These are phyloP conservation scores for Harringtonia lauricola DNA, from an alignment of 2,329 filamentous ascomycete species.

Conservation along the genomic window DNA sequence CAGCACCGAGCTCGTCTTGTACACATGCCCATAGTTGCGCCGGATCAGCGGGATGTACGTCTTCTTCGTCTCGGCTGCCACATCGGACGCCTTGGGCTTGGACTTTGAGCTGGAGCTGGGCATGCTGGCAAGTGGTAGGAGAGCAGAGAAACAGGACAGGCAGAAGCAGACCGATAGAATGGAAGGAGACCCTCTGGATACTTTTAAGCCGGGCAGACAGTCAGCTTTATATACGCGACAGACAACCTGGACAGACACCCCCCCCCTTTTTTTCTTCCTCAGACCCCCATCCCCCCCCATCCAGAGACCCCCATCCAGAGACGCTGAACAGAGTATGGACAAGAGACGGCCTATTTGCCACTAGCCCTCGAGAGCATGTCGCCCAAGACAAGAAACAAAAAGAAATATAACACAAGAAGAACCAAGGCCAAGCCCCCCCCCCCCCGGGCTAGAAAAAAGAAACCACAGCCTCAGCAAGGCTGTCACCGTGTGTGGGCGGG, in stretches of 20 bases:
- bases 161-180: background rate
- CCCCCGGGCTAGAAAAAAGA: background rate
- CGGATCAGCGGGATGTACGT: constrained; percentile 56
- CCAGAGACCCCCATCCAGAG: too few relatives aligned
- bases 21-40: constrained; percentile 41
- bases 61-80: constrained; percentile 63
- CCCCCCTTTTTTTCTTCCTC: too few relatives aligned
- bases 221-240: too few relatives aligned
- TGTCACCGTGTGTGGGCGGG: background rate
- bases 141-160: too few relatives aligned
- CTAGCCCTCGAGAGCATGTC: too few relatives aligned
- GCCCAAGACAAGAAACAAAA: background rate
- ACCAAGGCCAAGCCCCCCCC: too few relatives aligned
- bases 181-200: too few relatives aligned
- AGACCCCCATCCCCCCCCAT: too few relatives aligned
- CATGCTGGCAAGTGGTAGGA: constrained; percentile 25
- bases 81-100: constrained; percentile 54
- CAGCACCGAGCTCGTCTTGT: constrained; percentile 47
- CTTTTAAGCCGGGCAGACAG: too few relatives aligned
- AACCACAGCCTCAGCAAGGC: background rate
- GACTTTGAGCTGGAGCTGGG: constrained; percentile 26
- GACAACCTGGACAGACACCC: too few relatives aligned
- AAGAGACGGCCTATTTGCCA: too few relatives aligned
- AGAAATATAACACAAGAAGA: background rate
- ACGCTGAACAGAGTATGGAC: too few relatives aligned